phyloP scores from a whole-genome alignment of 2,329 filamentous ascomycete species.

The Exophiala bonariae region DNA sequence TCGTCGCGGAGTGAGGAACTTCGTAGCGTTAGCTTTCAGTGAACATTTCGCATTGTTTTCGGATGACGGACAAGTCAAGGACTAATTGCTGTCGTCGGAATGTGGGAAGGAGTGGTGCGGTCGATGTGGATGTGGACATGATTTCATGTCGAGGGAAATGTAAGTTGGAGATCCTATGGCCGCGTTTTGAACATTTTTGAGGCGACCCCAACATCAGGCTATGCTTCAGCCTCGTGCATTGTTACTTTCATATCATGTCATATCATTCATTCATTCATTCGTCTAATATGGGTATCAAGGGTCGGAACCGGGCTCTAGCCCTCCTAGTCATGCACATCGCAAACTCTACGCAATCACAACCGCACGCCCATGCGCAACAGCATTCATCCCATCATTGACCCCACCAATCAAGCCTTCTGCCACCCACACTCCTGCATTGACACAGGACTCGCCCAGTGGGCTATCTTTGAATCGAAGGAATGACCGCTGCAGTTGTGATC shows the following conservation, averaged over 20 bases:
- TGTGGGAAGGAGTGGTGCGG: conserved; percentile 36
- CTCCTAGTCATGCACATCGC: too few species aligned
- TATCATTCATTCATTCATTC: too few species aligned
- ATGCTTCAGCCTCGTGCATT: too few species aligned
- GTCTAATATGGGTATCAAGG: too few species aligned
- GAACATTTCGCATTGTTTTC: conserved; percentile 7
- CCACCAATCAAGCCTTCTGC: conserved; percentile 65
- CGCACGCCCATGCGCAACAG: conserved; percentile 13
- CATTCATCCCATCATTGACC: conserved; percentile 58
- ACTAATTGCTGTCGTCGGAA: conserved; percentile 75
- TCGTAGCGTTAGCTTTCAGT: conserved; percentile 24
- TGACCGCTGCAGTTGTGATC: conserved; percentile 54
- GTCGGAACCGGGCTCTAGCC: too few species aligned
- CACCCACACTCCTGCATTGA: conserved; percentile 60
- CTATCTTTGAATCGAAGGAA: conserved; percentile 65
- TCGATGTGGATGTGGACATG: conserved; percentile 8
- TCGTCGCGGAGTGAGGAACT: conserved; percentile 79
- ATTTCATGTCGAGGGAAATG: conserved; percentile 7
- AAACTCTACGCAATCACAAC: not conserved
- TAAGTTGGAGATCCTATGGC: conserved; percentile 4
- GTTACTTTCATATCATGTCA: too few species aligned
- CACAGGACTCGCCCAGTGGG: conserved; percentile 59
- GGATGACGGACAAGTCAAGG: conserved; percentile 71
- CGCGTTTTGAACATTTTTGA: too few species aligned
- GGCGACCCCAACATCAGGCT: too few species aligned